Percentiles rank a stretch among this genome's conserved stretches.
These are phyloP conservation scores for grape (Vitis vinifera) DNA, from an alignment of 164 flowering plant species.

Conservation along the genomic window ASM3070453v1 NC_081815.1:10683001-10683500, in stretches of 20 bases:
- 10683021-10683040: neutral
- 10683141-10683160: constrained; percentile 34
- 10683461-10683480: constrained; percentile 78
- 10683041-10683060: neutral
- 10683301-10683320: constrained; percentile 27
- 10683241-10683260: constrained; percentile 67
- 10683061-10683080: neutral
- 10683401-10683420: constrained; percentile 23
- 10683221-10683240: constrained; percentile 85
- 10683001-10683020: neutral
- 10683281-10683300: constrained; percentile 38
- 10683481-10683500: constrained; percentile 75
- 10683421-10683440: constrained; percentile 43
- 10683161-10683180: constrained; percentile 31
- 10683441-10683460: constrained; percentile 42
- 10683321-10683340: constrained; percentile 35
- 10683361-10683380: too few species aligned
- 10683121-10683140: neutral
- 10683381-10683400: neutral
- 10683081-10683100: constrained; percentile 4
- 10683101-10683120: neutral
- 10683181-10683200: constrained; percentile 67
- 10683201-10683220: constrained; percentile 80
- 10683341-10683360: constrained; percentile 6
- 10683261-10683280: constrained; percentile 37